Conservation (phyloP, 495 filamentous ascomycete genomes). For the Penicillium parvum region DNA sequence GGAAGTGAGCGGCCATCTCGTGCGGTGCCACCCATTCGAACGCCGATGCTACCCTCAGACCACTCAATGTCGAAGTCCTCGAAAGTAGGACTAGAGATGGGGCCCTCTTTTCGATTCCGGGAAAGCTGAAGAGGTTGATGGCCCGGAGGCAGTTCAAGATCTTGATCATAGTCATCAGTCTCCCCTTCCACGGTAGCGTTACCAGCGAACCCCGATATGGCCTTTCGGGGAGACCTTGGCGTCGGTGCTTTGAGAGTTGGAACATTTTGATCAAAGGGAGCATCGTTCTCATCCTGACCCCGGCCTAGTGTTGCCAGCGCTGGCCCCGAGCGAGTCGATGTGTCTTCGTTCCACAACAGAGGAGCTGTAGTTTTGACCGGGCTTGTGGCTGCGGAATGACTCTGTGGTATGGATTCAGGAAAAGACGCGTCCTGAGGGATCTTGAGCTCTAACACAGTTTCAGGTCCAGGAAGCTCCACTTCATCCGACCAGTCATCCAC, state of each 20-base stretch:
- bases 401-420: slow-evolving; percentile 62
- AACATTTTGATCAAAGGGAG: slow-evolving; percentile 59
- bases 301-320: slow-evolving; percentile 44
- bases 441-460: slow-evolving; percentile 60
- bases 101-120: slow-evolving; percentile 51
- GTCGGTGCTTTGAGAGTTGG: slow-evolving; percentile 67
- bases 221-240: slow-evolving; percentile 48
- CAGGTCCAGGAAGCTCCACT: slow-evolving; percentile 68
- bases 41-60: slow-evolving; percentile 88
- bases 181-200: slow-evolving; percentile 31
- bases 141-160: slow-evolving; percentile 66
- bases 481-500: slow-evolving; percentile 91
- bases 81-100: slow-evolving; percentile 52
- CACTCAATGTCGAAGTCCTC: slow-evolving; percentile 82
- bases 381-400: slow-evolving; percentile 47
- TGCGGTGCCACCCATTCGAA: slow-evolving; percentile 78
- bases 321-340: slow-evolving; percentile 22
- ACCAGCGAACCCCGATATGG: slow-evolving; percentile 8
- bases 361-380: slow-evolving; percentile 35
- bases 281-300: slow-evolving; percentile 59
- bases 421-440: slow-evolving; percentile 54
- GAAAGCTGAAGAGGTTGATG: slow-evolving; percentile 57
- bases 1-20: slow-evolving; percentile 71
- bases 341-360: slow-evolving; percentile 27
- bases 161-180: slow-evolving; percentile 69